phyloP scores from a whole-genome alignment of 2,329 filamentous ascomycete species.

The Blastomyces gilchristii region DNA sequence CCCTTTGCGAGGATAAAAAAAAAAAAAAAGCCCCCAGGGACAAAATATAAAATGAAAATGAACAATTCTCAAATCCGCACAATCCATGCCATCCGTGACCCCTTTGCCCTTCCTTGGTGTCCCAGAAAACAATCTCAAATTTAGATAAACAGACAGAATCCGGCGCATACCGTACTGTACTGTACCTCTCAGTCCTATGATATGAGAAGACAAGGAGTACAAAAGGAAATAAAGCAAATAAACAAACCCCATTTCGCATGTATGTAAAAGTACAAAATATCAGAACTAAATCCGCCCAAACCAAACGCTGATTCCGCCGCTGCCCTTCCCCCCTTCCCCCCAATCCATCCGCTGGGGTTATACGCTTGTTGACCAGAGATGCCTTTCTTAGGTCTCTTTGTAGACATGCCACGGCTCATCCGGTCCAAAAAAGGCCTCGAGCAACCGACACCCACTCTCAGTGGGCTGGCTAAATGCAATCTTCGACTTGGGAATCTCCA shows the following conservation, averaged over 20 bases:
- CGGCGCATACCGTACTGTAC: too few relatives aligned
- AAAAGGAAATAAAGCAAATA: background rate
- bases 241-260: background rate
- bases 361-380: background rate
- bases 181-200: background rate
- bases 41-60: background rate
- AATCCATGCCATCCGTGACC: background rate
- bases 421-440: conserved; percentile 48
- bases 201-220: background rate
- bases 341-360: background rate
- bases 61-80: background rate
- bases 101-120: background rate
- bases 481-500: conserved; percentile 44
- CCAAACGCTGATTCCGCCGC: background rate
- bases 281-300: background rate
- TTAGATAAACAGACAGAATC: background rate
- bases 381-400: conserved; percentile 30
- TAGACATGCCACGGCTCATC: conserved; percentile 52
- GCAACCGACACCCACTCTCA: conserved; percentile 48
- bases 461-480: conserved; percentile 60
- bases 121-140: conserved; percentile 1
- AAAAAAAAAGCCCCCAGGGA: too few relatives aligned
- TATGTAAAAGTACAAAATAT: conserved; percentile 4
- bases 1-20: background rate
- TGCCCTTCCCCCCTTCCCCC: too few relatives aligned